Evolutionary conservation across 2,329 filamentous ascomycete species (phyloP).

Genomic region (Pestalotiopsis sp.): DNA sequence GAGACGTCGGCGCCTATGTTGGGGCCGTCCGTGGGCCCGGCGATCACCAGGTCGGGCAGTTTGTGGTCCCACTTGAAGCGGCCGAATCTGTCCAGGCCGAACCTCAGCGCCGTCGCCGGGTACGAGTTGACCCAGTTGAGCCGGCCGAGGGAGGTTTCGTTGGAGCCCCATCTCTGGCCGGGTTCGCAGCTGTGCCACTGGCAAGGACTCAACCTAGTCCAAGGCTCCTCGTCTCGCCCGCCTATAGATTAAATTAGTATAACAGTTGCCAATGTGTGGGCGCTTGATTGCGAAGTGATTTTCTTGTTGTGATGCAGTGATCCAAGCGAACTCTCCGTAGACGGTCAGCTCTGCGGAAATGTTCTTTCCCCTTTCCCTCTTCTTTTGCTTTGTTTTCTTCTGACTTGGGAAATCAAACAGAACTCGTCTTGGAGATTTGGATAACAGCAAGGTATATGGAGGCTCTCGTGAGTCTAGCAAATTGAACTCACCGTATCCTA

Average conservation of each 20-base stretch:
- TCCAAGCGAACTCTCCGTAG: too few relatives aligned
- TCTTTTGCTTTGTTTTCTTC: too few relatives aligned
- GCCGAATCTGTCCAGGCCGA: conserved; percentile 61
- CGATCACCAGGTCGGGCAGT: conserved; percentile 63
- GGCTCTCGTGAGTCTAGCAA: conserved; percentile 13
- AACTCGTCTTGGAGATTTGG: too few relatives aligned
- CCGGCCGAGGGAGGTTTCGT: conserved; percentile 57
- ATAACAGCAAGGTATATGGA: too few relatives aligned
- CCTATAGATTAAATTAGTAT: too few relatives aligned
- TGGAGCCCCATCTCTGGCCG: conserved; percentile 56
- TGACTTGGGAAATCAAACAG: too few relatives aligned
- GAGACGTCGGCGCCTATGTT: conserved; percentile 60
- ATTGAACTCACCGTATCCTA: conserved; percentile 49
- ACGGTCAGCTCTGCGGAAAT: too few relatives aligned
- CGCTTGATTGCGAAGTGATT: too few relatives aligned
- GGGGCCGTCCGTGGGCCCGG: conserved; percentile 59
- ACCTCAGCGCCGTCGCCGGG: conserved; percentile 65
- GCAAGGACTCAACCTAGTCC: conserved; percentile 52
- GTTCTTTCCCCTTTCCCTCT: too few relatives aligned
- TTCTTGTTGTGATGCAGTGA: too few relatives aligned
- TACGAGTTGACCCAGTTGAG: conserved; percentile 75
- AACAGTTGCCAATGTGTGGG: too few relatives aligned
- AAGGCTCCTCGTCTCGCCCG: conserved; percentile 44
- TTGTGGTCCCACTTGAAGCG: conserved; percentile 54
- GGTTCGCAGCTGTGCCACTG: conserved; percentile 64